Evolutionary conservation across 192 early-diverging fungal genomes (phyloP).

Genomic region (Funneliformis geosporum): DNA sequence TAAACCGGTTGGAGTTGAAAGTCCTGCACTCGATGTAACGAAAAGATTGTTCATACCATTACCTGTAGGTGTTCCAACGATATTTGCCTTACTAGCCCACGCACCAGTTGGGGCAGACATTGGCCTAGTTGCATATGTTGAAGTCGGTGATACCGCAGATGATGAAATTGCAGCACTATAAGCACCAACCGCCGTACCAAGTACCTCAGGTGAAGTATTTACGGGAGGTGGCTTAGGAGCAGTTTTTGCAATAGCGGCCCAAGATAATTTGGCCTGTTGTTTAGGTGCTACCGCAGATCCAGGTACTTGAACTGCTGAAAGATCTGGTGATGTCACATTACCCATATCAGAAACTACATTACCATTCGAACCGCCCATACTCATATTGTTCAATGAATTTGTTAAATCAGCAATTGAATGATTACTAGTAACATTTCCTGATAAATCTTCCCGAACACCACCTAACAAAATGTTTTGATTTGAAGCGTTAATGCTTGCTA

Average conservation of each 20-base stretch:
- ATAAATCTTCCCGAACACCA: not conserved
- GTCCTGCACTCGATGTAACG: conserved; percentile 1
- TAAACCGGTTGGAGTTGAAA: not conserved
- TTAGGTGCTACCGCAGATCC: conserved; percentile 7
- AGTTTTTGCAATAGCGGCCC: conserved; percentile 32
- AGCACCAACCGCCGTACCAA: conserved; percentile 20
- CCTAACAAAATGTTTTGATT: conserved; percentile 30
- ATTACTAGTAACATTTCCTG: conserved; percentile 3
- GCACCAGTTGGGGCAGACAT: conserved; percentile 23
- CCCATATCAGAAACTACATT: conserved; percentile 15
- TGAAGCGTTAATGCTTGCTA: conserved; percentile 8
- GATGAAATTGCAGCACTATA: conserved; percentile 32
- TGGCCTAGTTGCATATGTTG: conserved; percentile 17
- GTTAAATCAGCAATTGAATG: conserved; percentile 28
- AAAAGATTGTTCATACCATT: conserved; percentile 27
- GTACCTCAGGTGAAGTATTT: conserved; percentile 29
- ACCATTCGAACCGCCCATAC: not conserved
- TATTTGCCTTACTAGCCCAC: conserved; percentile 24
- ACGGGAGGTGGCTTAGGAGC: conserved; percentile 30
- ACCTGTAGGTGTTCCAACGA: conserved; percentile 20
- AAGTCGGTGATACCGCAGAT: conserved; percentile 23
- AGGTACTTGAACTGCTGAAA: conserved; percentile 17
- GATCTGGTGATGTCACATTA: conserved; percentile 21
- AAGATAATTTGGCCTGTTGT: conserved; percentile 12
- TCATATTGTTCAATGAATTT: conserved; percentile 27